These are phyloP conservation scores for Stephania cephalantha DNA, from an alignment of 164 flowering plant species.

Conservation along the genomic window DNA sequence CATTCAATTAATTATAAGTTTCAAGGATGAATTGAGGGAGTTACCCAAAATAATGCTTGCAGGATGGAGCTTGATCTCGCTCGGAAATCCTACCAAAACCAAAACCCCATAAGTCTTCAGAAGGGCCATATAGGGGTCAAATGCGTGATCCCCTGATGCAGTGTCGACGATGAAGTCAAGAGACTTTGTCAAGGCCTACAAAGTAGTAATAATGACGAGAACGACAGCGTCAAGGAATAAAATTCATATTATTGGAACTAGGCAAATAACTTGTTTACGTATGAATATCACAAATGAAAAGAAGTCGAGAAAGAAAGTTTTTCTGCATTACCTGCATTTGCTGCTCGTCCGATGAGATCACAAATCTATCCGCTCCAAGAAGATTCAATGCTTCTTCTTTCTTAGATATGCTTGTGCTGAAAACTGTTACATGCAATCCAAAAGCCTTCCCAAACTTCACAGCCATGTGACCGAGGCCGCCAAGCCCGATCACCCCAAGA, in stretches of 20 bases:
- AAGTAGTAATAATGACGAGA: not conserved
- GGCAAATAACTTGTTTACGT: not conserved
- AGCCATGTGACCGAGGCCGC: constrained; percentile 86
- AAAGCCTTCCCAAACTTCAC: constrained; percentile 81
- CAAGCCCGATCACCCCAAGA: constrained; percentile 73
- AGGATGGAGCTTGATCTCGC: not conserved
- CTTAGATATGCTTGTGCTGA: constrained; percentile 70
- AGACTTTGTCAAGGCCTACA: constrained; percentile 6
- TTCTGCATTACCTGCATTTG: constrained; percentile 51
- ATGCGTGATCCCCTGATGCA: constrained; percentile 1
- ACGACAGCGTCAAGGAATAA: not conserved
- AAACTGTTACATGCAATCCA: constrained; percentile 60
- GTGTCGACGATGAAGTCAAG: constrained; percentile 7
- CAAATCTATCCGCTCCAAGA: constrained; percentile 70
- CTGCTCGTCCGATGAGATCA: constrained; percentile 56
- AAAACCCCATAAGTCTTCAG: constrained; percentile 1
- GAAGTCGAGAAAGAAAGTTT: not conserved
- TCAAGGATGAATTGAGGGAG: not conserved
- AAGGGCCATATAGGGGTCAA: not conserved
- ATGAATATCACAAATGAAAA: not conserved
- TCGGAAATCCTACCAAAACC: not conserved
- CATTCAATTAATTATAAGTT: not conserved
- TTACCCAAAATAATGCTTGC: not conserved
- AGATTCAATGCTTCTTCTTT: constrained; percentile 56
- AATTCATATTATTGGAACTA: not conserved